Percentiles rank a stretch among this genome's conserved stretches.
Evolutionary conservation across 331 rosid species (phyloP).

Genomic region (Saraca asoca): DNA sequence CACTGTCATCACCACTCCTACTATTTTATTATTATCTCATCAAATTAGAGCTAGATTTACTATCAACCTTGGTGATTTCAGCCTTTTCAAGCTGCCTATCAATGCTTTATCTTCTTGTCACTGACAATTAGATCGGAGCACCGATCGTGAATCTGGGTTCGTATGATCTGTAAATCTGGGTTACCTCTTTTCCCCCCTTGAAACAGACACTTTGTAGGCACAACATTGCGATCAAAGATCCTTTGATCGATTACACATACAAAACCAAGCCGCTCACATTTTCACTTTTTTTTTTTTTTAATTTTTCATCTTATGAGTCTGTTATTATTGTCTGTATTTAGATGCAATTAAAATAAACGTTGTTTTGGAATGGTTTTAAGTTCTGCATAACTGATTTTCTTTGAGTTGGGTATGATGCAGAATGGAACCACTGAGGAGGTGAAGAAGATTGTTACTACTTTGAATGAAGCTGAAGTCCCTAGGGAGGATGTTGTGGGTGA

Average conservation of each 20-base stretch:
- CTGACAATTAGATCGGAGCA: slow-evolving; percentile 27
- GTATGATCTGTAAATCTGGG: not conserved
- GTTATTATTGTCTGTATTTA: not conserved
- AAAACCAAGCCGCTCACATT: no score
- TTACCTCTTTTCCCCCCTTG: slow-evolving; percentile 9
- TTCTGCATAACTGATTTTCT: not conserved
- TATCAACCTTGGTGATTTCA: not conserved
- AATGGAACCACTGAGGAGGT: slow-evolving; percentile 84
- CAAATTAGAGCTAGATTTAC: not conserved
- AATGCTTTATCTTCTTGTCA: not conserved
- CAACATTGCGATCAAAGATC: slow-evolving; percentile 25
- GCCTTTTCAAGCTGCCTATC: not conserved
- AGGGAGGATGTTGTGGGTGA: slow-evolving; percentile 80
- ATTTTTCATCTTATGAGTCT: slow-evolving; percentile 14
- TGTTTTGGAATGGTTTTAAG: not conserved
- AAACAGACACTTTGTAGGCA: not conserved
- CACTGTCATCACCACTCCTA: not conserved
- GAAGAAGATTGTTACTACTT: slow-evolving; percentile 67
- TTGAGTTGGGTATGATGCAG: slow-evolving; percentile 42
- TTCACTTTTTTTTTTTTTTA: not conserved
- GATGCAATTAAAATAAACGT: not conserved
- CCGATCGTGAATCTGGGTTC: not conserved
- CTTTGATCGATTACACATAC: no score
- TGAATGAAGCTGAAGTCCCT: slow-evolving; percentile 82
- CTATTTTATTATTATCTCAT: slow-evolving; percentile 25